phyloP scores from a whole-genome alignment of 2,329 filamentous ascomycete species.

The Coniochaeta sp. region DNA sequence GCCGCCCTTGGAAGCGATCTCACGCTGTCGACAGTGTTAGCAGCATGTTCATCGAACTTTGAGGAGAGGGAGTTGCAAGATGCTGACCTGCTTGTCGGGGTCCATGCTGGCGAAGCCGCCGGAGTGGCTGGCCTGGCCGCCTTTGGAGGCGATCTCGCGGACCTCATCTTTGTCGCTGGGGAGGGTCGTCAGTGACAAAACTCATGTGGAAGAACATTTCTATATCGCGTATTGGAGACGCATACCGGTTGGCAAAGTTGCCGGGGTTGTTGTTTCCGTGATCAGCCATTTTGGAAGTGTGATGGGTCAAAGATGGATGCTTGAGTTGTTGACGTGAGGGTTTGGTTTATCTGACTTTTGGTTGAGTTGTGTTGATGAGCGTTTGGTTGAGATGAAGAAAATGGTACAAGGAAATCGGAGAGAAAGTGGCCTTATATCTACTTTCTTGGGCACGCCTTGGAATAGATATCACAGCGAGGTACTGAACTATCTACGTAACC shows the following conservation, averaged over 20 bases:
- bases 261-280: slow-evolving; percentile 23
- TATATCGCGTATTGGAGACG: not conserved
- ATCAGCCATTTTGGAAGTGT: slow-evolving; percentile 11
- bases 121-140: slow-evolving; percentile 28
- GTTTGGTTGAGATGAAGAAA: not conserved
- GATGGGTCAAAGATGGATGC: not conserved
- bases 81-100: slow-evolving; percentile 27
- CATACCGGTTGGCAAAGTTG: slow-evolving; percentile 29
- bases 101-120: slow-evolving; percentile 34
- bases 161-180: slow-evolving; percentile 35
- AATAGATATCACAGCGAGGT: too few relatives aligned
- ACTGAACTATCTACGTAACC: not conserved
- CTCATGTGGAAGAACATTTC: not conserved
- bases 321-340: not conserved
- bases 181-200: not conserved
- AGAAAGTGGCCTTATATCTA: not conserved
- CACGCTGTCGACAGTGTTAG: slow-evolving; percentile 28
- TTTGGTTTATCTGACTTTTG: not conserved
- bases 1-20: slow-evolving; percentile 49
- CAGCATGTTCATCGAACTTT: not conserved
- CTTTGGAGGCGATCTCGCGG: slow-evolving; percentile 31
- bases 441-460: not conserved
- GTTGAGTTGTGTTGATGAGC: not conserved
- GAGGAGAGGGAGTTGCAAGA: slow-evolving; percentile 6
- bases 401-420: not conserved